phyloP scores from a whole-genome alignment of 192 early-diverging fungal genomes.

The Tieghemiomyces parasiticus region DNA sequence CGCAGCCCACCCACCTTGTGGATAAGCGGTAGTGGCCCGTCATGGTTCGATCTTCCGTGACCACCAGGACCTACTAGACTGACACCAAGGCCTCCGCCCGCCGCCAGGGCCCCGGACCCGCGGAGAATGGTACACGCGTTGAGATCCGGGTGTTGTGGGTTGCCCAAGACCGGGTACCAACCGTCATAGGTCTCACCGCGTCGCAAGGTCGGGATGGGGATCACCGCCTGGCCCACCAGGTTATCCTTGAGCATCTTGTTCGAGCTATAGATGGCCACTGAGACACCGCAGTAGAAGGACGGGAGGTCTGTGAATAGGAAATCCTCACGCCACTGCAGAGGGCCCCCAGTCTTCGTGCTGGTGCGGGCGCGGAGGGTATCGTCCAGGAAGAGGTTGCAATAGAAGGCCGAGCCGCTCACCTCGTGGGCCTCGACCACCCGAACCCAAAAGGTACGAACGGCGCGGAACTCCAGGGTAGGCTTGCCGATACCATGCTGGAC shows the following conservation, averaged over 20 bases:
- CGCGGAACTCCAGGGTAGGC: conserved; percentile 15
- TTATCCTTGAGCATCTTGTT: conserved; percentile 9
- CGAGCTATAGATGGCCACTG: conserved; percentile 10
- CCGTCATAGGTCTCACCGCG: conserved; percentile 22
- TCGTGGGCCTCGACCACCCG: conserved; percentile 19
- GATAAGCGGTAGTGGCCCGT: too few relatives aligned
- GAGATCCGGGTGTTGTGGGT: too few relatives aligned
- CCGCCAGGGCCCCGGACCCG: too few relatives aligned
- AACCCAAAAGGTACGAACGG: conserved; percentile 26
- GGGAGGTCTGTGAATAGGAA: conserved; percentile 23
- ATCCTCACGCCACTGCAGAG: conserved; percentile 1
- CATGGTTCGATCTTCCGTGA: too few relatives aligned
- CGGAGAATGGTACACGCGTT: too few relatives aligned
- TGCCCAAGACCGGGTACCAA: conserved; percentile 22
- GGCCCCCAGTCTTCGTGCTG: background rate
- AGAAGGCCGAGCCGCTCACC: conserved; percentile 2
- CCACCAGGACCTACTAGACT: too few relatives aligned
- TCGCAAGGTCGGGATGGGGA: conserved; percentile 20
- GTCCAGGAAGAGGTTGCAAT: background rate
- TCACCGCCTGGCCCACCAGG: conserved; percentile 21
- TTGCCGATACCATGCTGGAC: background rate
- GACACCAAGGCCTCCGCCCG: too few relatives aligned
- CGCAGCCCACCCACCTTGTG: conserved; percentile 16
- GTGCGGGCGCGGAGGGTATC: background rate
- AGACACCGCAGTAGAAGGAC: conserved; percentile 14